Evolutionary conservation across 225 moss, liverwort and hornwort species (phyloP), one percentile per base, ranked within the genome.

Genomic region (Bryoerythrophyllum caledonicum): DNA sequence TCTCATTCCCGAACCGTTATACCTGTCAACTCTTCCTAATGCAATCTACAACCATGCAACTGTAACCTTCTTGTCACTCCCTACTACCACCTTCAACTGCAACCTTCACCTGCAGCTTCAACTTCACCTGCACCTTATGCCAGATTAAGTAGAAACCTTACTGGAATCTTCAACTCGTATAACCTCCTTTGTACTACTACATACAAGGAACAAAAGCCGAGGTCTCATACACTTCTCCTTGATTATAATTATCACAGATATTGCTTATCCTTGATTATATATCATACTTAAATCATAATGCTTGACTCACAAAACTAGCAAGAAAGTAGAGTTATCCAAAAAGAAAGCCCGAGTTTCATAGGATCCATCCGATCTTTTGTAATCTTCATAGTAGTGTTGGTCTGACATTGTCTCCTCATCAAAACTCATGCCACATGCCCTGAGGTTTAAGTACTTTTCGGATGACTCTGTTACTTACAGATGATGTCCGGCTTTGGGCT

Each of bases 401-500:
- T 17, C 14, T 32, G 14, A 44, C 44, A 15, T 14, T 14, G 5
- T 15, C 48, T 19, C 48, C 48, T 49, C 48, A 17, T 16, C 48
- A 17, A 49, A 49, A 49, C 48, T 49, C 48, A 49, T 49, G 48
- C 48, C 16, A 49, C 19, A 49, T 19, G 19, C 5, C 16, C 48
- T 49, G 7, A 49, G 48, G 1, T 49, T 6, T 16, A 7, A 6
- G 19, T 49, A 49, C 48, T 44, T 44, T 4, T 15, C 15, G 3
- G 44, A 44, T 0, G 12, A 43, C 44, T 3, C 44, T 15, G 4
- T 15, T 70, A 66, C 96, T 83, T 82, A 96, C 96, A 82, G 51
- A 95, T 84, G 13, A 95, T 99, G 10, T 99, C 97, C 63, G 97
- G 97, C 67, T 99, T 99, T 60, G 95, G 91, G 75, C 95, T 99